These are phyloP conservation scores for Pisolithus microcarpus DNA, from an alignment of 768 basidiomycete genomes.

Conservation along the genomic window DNA sequence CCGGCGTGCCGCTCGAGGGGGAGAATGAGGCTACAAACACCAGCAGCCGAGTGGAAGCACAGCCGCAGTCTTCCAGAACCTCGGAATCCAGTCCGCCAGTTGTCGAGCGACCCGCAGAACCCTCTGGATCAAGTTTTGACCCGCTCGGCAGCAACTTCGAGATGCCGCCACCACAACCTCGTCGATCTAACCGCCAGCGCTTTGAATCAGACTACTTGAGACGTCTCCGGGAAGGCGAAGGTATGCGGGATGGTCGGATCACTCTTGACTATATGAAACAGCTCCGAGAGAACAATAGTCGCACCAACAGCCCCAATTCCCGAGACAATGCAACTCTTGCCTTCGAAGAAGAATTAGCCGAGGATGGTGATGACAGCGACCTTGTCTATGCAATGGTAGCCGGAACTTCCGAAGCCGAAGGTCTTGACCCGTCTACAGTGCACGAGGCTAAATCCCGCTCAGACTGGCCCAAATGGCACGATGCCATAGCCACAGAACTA, in stretches of 20 bases:
- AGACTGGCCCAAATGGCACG: background rate
- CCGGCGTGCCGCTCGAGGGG: background rate
- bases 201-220: background rate
- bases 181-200: background rate
- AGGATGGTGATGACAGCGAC: background rate
- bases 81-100: no score
- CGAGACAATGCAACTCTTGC: no score
- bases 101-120: no score
- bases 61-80: no score
- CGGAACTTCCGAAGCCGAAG: background rate
- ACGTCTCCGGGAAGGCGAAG: background rate
- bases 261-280: background rate
- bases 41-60: no score
- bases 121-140: background rate
- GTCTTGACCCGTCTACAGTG: background rate
- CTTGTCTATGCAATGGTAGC: conserved; percentile 1
- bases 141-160: background rate
- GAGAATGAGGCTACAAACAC: no score
- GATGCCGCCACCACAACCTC: background rate
- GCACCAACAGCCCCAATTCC: no score
- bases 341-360: background rate
- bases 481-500: conserved; percentile 7
- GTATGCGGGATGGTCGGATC: background rate
- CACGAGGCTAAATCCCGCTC: background rate
- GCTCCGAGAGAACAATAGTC: no score